Base-by-base conservation (phyloP, 352 stramenopile genomes). In the Globisporangium perplexum region DNA sequence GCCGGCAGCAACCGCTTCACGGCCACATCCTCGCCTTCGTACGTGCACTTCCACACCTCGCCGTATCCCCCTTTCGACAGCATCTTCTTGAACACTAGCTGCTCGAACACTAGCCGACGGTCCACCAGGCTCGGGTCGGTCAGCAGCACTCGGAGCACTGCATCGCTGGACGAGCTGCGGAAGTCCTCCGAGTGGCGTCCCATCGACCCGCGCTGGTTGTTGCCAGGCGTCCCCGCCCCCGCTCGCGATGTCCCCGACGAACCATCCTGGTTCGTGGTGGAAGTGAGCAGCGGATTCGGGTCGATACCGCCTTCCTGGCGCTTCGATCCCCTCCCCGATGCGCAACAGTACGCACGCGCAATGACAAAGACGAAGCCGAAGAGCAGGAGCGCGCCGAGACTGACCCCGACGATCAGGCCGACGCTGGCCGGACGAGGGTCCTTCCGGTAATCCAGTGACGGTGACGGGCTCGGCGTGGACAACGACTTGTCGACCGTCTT, bases 1-100 rank as follows among this genome's bases (percentile, higher is more conserved):
- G 56, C 56, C 30, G 68, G 63, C 11, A 66, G 46, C 33, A 81
- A 54, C 14, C 71, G 59, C 63, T 85, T 82, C 15, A 74, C 63
- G 0, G 74, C 74, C 4, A 84, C 52, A 26, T 69, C 53, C 31
- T 70, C 55, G 4, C 49, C 58, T 43, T 76, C 63, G 59, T 77
- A 77, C 26, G 69, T 47, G 23, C 71, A 73, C 6, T 80, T 42
- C 66, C 71, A 85, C 5, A 85, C 67, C 65, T 82, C 74, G 39
- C 67, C 63, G 24, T 61, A 72, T 7, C 53, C 60, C 31, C 67
- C 63, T 44, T 66, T 72, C 1, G 56, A 69, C 20, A 69, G 14
- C 3, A 59, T 26, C 17, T 43, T 39, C 11, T 42, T 7, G 45
- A 59, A 55, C 38, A 28, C n/a, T 0, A 75, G 62, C 53, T 74